These are phyloP conservation scores for Lentinula raphanica DNA, from an alignment of 768 basidiomycete genomes.

Conservation along the genomic window DNA sequence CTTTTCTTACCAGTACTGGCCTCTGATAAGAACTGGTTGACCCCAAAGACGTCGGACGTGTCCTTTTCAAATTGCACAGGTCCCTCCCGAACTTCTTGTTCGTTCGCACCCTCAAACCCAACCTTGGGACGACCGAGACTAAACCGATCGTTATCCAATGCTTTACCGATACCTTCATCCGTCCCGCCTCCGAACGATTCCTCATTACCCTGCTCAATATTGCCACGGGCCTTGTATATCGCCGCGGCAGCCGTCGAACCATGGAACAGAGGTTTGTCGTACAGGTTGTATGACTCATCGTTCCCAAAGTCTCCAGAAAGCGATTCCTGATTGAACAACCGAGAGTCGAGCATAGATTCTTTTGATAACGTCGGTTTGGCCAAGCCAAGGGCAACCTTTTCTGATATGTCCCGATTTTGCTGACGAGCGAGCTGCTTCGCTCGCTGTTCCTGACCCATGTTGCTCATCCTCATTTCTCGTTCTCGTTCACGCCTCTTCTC, in stretches of 20 bases:
- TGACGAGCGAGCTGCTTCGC: conserved; percentile 94
- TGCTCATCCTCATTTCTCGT: conserved; percentile 96
- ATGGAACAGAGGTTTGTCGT: conserved; percentile 93
- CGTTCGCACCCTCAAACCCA: conserved; percentile 88
- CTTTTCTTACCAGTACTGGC: conserved; percentile 94
- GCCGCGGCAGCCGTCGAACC: conserved; percentile 96
- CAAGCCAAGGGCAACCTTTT: conserved; percentile 96
- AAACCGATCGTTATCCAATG: conserved; percentile 91
- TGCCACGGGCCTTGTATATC: conserved; percentile 96
- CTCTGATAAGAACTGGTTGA: conserved; percentile 95
- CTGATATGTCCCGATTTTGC: conserved; percentile 98
- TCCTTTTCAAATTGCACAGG: conserved; percentile 99
- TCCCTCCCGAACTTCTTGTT: conserved; percentile 82
- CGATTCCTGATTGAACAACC: conserved; percentile 95
- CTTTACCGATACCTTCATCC: conserved; percentile 88
- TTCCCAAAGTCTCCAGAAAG: conserved; percentile 77
- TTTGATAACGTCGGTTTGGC: conserved; percentile 96
- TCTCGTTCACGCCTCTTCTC: conserved; percentile 94
- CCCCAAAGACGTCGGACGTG: conserved; percentile 91
- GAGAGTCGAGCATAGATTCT: conserved; percentile 95
- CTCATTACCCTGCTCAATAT: conserved; percentile 79
- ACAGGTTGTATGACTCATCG: conserved; percentile 91
- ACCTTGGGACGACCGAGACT: conserved; percentile 76
- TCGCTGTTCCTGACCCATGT: conserved; percentile 96
- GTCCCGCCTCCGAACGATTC: conserved; percentile 93